phyloP scores from a whole-genome alignment of 2,329 filamentous ascomycete genomes.

The Lecanicillium sp. region DNA sequence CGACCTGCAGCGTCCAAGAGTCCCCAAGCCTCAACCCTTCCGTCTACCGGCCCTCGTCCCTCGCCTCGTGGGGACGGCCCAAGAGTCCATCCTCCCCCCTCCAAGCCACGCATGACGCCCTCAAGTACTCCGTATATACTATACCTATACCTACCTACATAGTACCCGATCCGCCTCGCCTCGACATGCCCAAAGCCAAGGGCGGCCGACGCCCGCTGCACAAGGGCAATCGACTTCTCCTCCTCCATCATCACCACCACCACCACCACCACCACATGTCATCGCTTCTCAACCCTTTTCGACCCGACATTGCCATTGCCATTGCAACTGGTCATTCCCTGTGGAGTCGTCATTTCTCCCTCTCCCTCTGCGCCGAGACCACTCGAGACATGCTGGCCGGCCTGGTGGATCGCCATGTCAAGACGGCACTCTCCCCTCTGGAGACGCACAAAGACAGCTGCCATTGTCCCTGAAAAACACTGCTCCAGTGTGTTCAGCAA shows the following conservation, averaged over 20 bases:
- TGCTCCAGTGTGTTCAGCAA: too few relatives aligned
- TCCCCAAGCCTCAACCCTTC: too few relatives aligned
- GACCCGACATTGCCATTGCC: neutral
- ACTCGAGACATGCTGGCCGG: neutral
- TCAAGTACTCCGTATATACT: too few relatives aligned
- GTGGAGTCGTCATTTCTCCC: slow-evolving; percentile 2
- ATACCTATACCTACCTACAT: too few relatives aligned
- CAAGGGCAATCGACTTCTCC: too few relatives aligned
- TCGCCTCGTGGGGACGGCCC: too few relatives aligned
- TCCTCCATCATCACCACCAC: neutral
- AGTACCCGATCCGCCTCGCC: too few relatives aligned
- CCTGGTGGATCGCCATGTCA: neutral
- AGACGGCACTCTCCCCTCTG: neutral
- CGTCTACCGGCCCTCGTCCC: too few relatives aligned
- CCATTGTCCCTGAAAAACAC: neutral
- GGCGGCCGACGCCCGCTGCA: too few relatives aligned
- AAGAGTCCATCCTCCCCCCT: neutral
- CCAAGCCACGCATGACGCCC: too few relatives aligned
- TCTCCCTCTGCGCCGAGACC: neutral
- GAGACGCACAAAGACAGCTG: neutral
- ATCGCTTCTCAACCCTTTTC: neutral
- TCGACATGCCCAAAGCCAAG: too few relatives aligned
- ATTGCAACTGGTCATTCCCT: too few relatives aligned
- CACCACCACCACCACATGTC: neutral
- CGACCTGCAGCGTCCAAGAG: slow-evolving; percentile 8